phyloP scores from a whole-genome alignment of 371 early-diverging fungal genomes.

The Rhizomucor pusillus region DNA sequence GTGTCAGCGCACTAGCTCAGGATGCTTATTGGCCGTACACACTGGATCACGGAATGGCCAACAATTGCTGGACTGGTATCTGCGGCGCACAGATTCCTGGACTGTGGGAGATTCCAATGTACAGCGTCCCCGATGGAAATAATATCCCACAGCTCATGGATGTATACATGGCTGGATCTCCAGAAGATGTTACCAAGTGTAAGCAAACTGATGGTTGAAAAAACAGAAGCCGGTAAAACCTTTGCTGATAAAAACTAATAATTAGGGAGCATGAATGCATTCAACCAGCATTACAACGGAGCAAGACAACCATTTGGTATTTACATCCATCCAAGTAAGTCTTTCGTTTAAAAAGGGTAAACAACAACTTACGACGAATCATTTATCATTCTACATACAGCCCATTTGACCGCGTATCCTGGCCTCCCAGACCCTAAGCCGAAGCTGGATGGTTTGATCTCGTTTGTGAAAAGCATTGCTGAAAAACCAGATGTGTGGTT shows the following conservation, averaged over 20 bases:
- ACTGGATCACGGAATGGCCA: constrained; percentile 66
- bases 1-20: constrained; percentile 46
- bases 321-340: constrained; percentile 55
- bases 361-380: neutral
- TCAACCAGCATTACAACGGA: constrained; percentile 60
- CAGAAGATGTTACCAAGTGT: constrained; percentile 41
- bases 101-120: constrained; percentile 75
- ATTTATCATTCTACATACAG: constrained; percentile 19
- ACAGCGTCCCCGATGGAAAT: constrained; percentile 34
- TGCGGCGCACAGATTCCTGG: constrained; percentile 58
- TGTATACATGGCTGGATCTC: constrained; percentile 52
- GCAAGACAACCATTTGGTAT: constrained; percentile 69
- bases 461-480: constrained; percentile 39
- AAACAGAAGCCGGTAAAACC: too few species aligned
- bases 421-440: constrained; percentile 36
- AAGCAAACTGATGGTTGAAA: constrained; percentile 7
- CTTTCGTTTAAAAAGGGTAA: neutral
- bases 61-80: constrained; percentile 61
- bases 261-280: constrained; percentile 43
- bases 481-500: constrained; percentile 59
- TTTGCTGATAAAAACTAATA: constrained; percentile 9
- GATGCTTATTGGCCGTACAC: constrained; percentile 73
- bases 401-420: constrained; percentile 47
- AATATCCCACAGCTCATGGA: constrained; percentile 63
- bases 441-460: constrained; percentile 29